phyloP scores from a whole-genome alignment of 2,329 filamentous ascomycete genomes.

The Fusarium abutilonis region DNA sequence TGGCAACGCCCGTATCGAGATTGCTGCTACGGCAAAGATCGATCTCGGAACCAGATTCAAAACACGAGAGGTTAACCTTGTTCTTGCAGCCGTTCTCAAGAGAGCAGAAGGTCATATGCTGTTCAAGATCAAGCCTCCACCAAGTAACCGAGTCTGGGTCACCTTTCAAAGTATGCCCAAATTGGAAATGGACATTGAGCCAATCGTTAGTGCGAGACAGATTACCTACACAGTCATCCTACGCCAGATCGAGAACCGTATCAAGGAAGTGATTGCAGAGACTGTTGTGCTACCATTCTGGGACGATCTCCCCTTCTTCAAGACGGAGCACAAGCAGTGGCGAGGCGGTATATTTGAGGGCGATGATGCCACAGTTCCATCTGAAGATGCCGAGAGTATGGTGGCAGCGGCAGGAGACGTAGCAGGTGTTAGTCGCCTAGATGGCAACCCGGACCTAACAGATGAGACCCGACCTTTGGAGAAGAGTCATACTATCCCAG shows the following conservation, averaged over 20 bases:
- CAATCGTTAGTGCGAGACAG: constrained; percentile 92
- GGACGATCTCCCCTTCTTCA: constrained; percentile 93
- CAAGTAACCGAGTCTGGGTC: constrained; percentile 96
- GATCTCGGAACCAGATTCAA: constrained; percentile 92
- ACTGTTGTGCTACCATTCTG: constrained; percentile 92
- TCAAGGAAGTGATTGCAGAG: constrained; percentile 92
- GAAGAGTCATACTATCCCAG: constrained; percentile 64
- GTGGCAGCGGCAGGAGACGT: constrained; percentile 56
- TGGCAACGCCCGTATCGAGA: constrained; percentile 88
- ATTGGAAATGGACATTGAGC: constrained; percentile 93
- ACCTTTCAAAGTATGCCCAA: constrained; percentile 94
- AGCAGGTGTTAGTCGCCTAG: constrained; percentile 58
- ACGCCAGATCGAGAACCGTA: constrained; percentile 91
- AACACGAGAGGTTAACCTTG: constrained; percentile 85
- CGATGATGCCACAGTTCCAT: constrained; percentile 57
- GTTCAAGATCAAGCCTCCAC: constrained; percentile 90
- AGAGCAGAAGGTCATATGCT: constrained; percentile 86
- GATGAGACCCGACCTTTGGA: constrained; percentile 60
- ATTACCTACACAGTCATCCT: constrained; percentile 95
- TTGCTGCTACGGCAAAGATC: constrained; percentile 91
- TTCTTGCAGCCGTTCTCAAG: constrained; percentile 86
- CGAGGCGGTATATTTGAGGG: constrained; percentile 84
- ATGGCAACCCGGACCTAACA: constrained; percentile 53
- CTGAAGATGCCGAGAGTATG: constrained; percentile 34
- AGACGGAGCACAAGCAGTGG: constrained; percentile 79